Evolutionary conservation across 2,329 filamentous ascomycete species (phyloP), one percentile per base, ranked within the genome.

Genomic region (Salinomyces thailandicus): DNA sequence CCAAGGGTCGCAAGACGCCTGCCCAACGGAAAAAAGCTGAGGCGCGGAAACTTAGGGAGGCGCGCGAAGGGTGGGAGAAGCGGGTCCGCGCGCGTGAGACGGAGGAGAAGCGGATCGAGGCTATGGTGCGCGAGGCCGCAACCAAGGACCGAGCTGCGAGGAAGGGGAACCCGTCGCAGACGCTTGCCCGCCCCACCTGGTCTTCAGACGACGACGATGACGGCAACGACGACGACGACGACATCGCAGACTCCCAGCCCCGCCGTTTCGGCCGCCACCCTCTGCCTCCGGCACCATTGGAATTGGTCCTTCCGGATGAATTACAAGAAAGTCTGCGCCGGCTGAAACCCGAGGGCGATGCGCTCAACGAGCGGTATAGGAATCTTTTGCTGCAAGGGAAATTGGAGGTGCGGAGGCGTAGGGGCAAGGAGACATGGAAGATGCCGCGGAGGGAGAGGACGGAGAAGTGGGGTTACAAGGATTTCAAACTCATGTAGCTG

Each of bases 381-480:
- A 96, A 76, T 59, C 69, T 96, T 63, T 68, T 96, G 44, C 73
- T 96, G 20, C 77, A 86, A 45, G 91, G 91, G 41, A 93, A 91
- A 64, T 64, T 98, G 43, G 91, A 98, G 68, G 74, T 75, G 33
- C 73, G 91, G 50, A 80, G 80, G 57, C 79, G 79, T 35, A 75
- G 89, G 39, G 74, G 30, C 13, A 37, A 38, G 37, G 18, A 35
- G 5, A 89, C 91, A 64, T 73, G 73, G 53, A 93, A 84, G 72
- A 84, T 91, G 68, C 75, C 76, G 45, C 87, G 79, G 71, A 78
- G 69, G 49, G 85, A 83, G 60, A 63, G 78, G 35, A 94, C 85
- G 5, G 91, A 96, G 73, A 98, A 96, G 66, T 98, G 91, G 91
- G 77, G 80, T 30, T 84, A 94, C 68, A 98, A 98, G 71, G 91